Evolutionary conservation across 352 stramenopile species (phyloP).

Genomic region (Globisporangium rhizosaccharum): DNA sequence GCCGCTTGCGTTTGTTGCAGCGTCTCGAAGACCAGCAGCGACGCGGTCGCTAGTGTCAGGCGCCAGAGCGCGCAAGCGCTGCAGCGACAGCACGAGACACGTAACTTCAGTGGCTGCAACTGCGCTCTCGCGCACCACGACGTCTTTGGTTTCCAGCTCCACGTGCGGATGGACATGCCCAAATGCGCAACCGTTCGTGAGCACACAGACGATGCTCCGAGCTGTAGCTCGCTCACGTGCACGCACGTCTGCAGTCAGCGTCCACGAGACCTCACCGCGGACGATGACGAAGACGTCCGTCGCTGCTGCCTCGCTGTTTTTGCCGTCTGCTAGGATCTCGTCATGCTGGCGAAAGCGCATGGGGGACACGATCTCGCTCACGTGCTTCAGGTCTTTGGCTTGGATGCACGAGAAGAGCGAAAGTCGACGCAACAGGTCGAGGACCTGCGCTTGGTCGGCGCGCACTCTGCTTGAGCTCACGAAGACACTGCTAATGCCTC

Average conservation of each 20-base stretch:
- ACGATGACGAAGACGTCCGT: neutral
- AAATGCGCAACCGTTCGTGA: conserved; percentile 1
- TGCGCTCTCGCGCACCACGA: neutral
- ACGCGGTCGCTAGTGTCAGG: too few relatives aligned
- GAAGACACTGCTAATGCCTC: neutral
- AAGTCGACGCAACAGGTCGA: conserved; percentile 1
- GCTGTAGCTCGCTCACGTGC: neutral
- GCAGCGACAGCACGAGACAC: neutral
- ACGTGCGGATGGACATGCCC: neutral
- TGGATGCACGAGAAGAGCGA: neutral
- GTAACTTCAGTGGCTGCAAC: neutral
- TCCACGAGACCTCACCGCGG: conserved; percentile 2
- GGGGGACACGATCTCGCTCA: neutral
- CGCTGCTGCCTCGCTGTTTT: too few relatives aligned
- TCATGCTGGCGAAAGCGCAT: neutral
- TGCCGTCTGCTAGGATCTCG: neutral
- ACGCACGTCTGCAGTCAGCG: neutral
- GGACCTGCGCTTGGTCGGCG: neutral
- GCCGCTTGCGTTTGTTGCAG: too few relatives aligned
- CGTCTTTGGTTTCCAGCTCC: neutral
- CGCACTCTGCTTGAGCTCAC: neutral
- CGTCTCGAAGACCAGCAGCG: too few relatives aligned
- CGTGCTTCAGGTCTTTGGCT: neutral
- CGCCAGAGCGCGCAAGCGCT: too few relatives aligned
- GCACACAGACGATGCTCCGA: neutral